These are phyloP conservation scores for Chlamydomonas applanata DNA, from an alignment of 139 green algal genomes.

Conservation along the genomic window DNA sequence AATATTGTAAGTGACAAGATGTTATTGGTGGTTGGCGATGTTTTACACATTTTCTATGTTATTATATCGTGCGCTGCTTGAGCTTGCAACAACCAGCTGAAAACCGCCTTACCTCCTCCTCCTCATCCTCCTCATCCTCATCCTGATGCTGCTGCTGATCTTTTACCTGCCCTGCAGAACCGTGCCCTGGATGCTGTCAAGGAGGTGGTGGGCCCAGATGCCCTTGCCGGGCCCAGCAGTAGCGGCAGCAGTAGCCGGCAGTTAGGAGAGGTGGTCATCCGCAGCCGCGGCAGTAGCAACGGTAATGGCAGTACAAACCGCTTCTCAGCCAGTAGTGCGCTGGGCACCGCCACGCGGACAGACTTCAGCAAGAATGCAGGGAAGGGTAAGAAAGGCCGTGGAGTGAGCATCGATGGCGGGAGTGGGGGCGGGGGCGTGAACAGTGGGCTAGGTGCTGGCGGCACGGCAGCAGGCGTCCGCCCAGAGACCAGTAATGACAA, in stretches of 20 bases:
- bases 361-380: neutral
- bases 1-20: no score
- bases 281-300: slow-evolving; percentile 1
- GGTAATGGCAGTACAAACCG: neutral
- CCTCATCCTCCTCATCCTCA: no score
- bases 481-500: no score
- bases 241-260: neutral
- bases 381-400: neutral
- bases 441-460: no score
- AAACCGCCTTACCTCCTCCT: no score
- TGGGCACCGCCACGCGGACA: neutral
- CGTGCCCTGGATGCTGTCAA: neutral
- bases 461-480: neutral
- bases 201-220: neutral
- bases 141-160: no score
- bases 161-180: neutral
- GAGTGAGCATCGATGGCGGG: no score
- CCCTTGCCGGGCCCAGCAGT: neutral
- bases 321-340: neutral
- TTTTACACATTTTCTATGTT: no score
- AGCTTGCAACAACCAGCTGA: no score
- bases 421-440: neutral
- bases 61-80: no score
- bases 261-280: no score
- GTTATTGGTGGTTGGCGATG: no score